A percentile compares a stretch with the other conserved stretches of the same genome.
Evolutionary conservation across 345 rosid genomes (phyloP).

Genomic region (Hevea brasiliensis): DNA sequence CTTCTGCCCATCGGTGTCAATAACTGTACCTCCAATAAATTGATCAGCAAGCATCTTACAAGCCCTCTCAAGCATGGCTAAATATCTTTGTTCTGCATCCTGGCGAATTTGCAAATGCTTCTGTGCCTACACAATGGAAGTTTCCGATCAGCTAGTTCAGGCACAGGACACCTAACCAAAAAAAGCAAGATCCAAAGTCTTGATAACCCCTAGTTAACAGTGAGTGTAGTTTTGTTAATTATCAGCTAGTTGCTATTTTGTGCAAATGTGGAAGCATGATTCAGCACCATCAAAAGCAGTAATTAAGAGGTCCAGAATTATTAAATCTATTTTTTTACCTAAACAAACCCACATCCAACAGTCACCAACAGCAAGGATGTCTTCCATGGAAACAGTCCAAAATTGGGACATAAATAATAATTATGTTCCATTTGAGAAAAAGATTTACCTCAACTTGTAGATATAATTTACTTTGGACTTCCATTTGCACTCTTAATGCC

Average conservation of each 20-base stretch:
- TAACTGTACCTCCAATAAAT: conserved; percentile 42
- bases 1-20: conserved; percentile 28
- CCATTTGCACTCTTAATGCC: conserved; percentile 78
- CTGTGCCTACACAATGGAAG: conserved; percentile 42
- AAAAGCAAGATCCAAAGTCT: background rate
- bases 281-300: background rate
- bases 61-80: conserved; percentile 66
- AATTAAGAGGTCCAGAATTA: background rate
- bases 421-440: background rate
- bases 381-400: background rate
- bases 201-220: background rate
- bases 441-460: conserved; percentile 68
- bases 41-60: conserved; percentile 70
- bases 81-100: conserved; percentile 60
- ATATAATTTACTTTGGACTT: conserved; percentile 77
- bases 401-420: too few species aligned
- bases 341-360: background rate
- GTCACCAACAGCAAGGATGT: background rate
- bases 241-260: background rate
- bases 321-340: background rate
- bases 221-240: background rate
- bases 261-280: background rate
- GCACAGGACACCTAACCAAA: background rate
- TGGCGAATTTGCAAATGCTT: conserved; percentile 65
- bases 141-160: conserved; percentile 20